A percentile compares a stretch with the other conserved stretches of the same genome.
Evolutionary conservation across 2,329 filamentous ascomycete genomes (phyloP).

Genomic region (Fusarium proliferatum): DNA sequence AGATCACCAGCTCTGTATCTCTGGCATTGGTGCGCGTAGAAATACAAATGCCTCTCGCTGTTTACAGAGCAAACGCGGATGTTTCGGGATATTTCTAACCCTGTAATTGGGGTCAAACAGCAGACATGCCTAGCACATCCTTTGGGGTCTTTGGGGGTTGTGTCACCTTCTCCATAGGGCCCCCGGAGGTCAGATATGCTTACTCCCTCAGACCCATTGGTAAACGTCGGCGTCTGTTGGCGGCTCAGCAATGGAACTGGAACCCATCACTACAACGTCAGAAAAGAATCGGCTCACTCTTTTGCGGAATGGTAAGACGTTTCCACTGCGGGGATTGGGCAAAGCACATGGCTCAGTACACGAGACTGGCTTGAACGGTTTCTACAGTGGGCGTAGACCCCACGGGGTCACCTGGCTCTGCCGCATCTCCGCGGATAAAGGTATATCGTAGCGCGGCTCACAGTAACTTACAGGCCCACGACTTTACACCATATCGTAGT

Average conservation of each 20-base stretch:
- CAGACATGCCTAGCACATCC: not conserved
- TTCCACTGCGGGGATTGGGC: not conserved
- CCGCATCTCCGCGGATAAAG: conserved; percentile 28
- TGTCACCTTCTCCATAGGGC: conserved; percentile 1
- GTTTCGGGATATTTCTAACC: not conserved
- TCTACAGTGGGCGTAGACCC: conserved; percentile 3
- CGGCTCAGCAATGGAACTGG: conserved; percentile 16
- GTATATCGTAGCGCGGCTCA: conserved; percentile 20
- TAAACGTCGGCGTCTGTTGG: not conserved
- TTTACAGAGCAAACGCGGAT: not conserved
- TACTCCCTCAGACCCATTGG: not conserved
- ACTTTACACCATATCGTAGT: conserved; percentile 1
- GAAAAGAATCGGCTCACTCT: conserved; percentile 17
- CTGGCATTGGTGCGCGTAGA: not conserved
- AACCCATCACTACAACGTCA: not conserved
- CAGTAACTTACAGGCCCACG: conserved; percentile 3
- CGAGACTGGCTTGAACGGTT: conserved; percentile 7
- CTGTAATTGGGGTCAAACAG: not conserved
- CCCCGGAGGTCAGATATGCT: not conserved
- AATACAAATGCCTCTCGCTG: not conserved
- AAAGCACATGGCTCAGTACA: not conserved
- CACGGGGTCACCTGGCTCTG: conserved; percentile 25
- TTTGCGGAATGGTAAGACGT: not conserved
- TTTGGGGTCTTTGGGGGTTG: not conserved
- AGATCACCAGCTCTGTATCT: not conserved